Base-by-base conservation (phyloP, 495 filamentous ascomycete genomes). In the Letharia lupina region DNA sequence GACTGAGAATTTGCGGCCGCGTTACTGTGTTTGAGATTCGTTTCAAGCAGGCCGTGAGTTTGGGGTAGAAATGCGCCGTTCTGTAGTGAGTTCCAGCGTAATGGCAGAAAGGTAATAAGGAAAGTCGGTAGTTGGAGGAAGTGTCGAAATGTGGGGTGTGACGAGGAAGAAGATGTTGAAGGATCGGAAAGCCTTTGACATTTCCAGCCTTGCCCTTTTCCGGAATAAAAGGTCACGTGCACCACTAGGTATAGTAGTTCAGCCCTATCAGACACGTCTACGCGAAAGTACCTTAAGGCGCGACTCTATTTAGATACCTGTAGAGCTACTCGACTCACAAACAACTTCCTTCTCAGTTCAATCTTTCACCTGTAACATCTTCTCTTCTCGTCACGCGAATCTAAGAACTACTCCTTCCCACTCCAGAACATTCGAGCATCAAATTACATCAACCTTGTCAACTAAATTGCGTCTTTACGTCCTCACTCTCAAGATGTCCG, bases 401-500 rank as follows among this genome's bases (percentile, higher is more conserved):
- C 7, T 33, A 40, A 18, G 8, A 16, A 65, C 2, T n/a, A 0
- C 5, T 44, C 0, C 0, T 44, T 28, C 16, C 8, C 37, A 3
- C 20, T 28, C 28, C 42, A 44, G 40, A 8, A 35, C 41, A 31
- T 39, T 45, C 31, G 16, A 48, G 33, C 62, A n/a, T 23, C 20
- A 47, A 12, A n/a, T 10, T 23, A 4, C 23, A 48, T 48, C 58
- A 35, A 60, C 56, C 23, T 44, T 41, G 6, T 28, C 28, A 20
- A 3, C 40, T 23, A 40, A 23, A 37, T 50, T 50, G 23, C 31
- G 31, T 39, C 10, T 18, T 13, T 60, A 44, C 41, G 40, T 41
- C 54, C 40, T 11, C 54, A 67, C 42, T 33, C 70, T 71, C 73
- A 89, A 76, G 66, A 98, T 98, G 94, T 96, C 94, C 72, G 91